A percentile compares a stretch with the other conserved stretches of the same genome.
phyloP scores from a whole-genome alignment of 306 rosid species.

The Casuarina cunninghamiana region DNA sequence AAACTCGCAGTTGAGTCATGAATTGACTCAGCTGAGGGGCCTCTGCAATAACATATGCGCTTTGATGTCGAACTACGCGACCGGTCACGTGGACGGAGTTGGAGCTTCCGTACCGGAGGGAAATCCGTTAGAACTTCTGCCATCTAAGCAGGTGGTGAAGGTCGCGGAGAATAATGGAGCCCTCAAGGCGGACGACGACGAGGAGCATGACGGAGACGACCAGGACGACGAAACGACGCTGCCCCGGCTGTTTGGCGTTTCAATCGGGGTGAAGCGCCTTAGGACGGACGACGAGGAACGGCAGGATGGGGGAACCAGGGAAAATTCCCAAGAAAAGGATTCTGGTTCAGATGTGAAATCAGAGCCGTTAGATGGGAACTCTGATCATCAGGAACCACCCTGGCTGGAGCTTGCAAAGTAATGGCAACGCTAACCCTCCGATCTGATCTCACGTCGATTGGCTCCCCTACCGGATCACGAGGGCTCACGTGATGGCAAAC shows the following conservation, averaged over 20 bases:
- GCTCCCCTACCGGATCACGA: too few species aligned
- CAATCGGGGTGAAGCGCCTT: conserved; percentile 70
- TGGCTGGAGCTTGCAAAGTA: conserved; percentile 60
- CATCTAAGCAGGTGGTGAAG: conserved; percentile 22
- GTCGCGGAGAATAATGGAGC: conserved; percentile 16
- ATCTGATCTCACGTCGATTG: background rate
- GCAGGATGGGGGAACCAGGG: background rate
- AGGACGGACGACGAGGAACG: conserved; percentile 48
- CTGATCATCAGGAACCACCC: conserved; percentile 45
- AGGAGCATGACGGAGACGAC: background rate
- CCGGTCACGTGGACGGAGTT: conserved; percentile 48
- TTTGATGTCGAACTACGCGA: conserved; percentile 74
- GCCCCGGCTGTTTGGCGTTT: conserved; percentile 80
- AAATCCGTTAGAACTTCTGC: conserved; percentile 50
- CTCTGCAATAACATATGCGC: conserved; percentile 67
- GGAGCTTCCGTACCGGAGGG: conserved; percentile 29
- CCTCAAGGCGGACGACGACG: background rate
- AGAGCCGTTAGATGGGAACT: conserved; percentile 63
- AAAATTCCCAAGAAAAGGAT: conserved; percentile 30
- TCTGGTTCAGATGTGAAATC: conserved; percentile 34
- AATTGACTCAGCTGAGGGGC: conserved; percentile 74
- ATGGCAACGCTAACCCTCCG: background rate
- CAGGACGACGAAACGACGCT: conserved; percentile 24
- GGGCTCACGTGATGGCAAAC: too few species aligned
- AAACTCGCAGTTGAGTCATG: conserved; percentile 71